Evolutionary conservation across 257 asterid species (phyloP), one percentile per base, ranked within the genome.

Genomic region (Anisodus acutangulus): DNA sequence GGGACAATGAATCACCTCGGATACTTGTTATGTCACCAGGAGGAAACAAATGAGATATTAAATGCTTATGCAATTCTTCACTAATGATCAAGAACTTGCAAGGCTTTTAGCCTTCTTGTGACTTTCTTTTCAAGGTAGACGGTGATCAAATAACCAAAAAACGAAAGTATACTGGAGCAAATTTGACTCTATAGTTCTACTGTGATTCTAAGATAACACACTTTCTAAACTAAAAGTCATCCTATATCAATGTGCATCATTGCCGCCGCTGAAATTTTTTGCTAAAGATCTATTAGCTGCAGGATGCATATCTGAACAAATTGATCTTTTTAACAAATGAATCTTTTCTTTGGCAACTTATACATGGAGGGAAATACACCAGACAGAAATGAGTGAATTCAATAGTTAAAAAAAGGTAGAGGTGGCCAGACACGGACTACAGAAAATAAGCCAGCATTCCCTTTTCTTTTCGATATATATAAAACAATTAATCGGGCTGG

Each of bases 11-110:
- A 71, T 71, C 58, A 9, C 58, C 57, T 43, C 17, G 5, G 58
- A n/a, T 45, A 45, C 10, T 45, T 47, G n/a, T n/a, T 43, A 71
- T 43, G 39, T 71, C 79, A 71, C 57, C 79, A 71, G 79, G 79
- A 17, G 35, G 37, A 71, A 71, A 17, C 37, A n/a, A 45, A 9
- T 71, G 58, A n/a, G 79, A 3, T 45, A 71, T 71, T 45, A 71
- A 71, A 71, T 45, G 79, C 39, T 71, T 45, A 45, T n/a, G 9
- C 55, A 10, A 71, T 45, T 43, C 39, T 47, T 45, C 79, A n/a
- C 79, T 10, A n/a, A 43, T 9, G 79, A 16, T 45, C 39, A 71
- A 71, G 58, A 71, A 19, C 35, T 31, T 31, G 35, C 58, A n/a
- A 45, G 41, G 80, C 41, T 45, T 47, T 72, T 2, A 9, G 9